Evolutionary conservation across 768 basidiomycete species (phyloP).

Genomic region (Macrolepiota fuliginosa): DNA sequence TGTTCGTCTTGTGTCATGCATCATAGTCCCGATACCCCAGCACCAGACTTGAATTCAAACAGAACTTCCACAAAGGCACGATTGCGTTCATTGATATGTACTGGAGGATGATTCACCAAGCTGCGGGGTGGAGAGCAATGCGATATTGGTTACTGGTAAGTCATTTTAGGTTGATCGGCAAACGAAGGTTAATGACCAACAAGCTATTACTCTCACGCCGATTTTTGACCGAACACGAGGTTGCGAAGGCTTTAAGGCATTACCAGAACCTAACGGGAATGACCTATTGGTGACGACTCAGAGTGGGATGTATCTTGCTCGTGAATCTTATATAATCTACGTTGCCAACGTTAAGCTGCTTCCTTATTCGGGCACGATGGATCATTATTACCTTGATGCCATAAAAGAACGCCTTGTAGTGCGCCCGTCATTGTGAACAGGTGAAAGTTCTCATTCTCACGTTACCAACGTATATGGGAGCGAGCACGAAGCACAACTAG

Average conservation of each 20-base stretch:
- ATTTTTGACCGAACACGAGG: constrained; percentile 49
- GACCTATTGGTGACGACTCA: constrained; percentile 35
- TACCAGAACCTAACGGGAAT: constrained; percentile 57
- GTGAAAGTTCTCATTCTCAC: no score
- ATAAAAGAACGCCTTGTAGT: no score
- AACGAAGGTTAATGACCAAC: background rate
- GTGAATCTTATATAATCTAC: no score
- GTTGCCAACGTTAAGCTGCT: no score
- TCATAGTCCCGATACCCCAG: background rate
- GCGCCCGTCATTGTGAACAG: no score
- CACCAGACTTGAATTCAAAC: constrained; percentile 51
- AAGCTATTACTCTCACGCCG: constrained; percentile 55
- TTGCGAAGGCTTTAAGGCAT: constrained; percentile 46
- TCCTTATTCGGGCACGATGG: no score
- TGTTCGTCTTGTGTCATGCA: background rate
- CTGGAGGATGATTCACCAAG: constrained; percentile 64
- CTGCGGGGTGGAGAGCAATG: constrained; percentile 66
- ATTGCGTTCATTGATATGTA: constrained; percentile 56
- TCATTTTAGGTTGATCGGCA: constrained; percentile 1
- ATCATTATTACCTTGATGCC: no score
- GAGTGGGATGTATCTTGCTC: no score
- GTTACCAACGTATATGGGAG: no score
- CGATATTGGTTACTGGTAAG: constrained; percentile 60
- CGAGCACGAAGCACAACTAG: no score
- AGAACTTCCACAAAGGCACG: constrained; percentile 51